Base-by-base conservation (phyloP, 2,329 filamentous ascomycete genomes). In the Amylocarpus encephaloides region DNA sequence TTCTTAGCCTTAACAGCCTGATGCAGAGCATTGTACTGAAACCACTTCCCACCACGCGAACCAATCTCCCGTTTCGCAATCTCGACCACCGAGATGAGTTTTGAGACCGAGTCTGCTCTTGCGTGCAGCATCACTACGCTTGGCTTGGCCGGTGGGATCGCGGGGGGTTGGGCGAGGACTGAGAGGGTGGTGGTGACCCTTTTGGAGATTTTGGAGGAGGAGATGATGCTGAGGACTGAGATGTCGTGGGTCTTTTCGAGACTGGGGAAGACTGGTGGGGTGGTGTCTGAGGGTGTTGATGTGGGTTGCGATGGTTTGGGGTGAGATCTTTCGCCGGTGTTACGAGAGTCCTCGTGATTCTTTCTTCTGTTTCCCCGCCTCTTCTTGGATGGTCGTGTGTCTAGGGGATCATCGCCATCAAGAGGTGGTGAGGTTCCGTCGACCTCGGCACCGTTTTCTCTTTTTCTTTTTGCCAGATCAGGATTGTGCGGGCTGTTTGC, bases 1-100 rank as follows among this genome's bases (percentile, higher is more conserved):
- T 38, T 49, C 19, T 34, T 26, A 43, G 59, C 58, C 13, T 62
- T 40, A 22, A 26, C 22, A 26, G 59, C 46, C 19, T 48, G 49
- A 35, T 60, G 59, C 19, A 70, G 47, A 22, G 48, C 54, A 49
- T 62, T 66, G 55, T 71, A 71, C 49, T 70, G 66, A 51, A 61
- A 71, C 67, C 67, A 71, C 43, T 68, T 57, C 52, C 68, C 70
- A 3, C 71, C 71, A 36, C 70, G 66, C 45, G 73, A 71, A 30
- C 61, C 68, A 46, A 85, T 67, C 42, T 80, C 70, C 35, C 76
- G 70, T 65, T 85, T 84, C 49, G 74, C 75, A 34, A 86, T 81
- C 66, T 89, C 85, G 40, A 75, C 74, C 41, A 88, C 76, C 3
- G 78, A 83, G 59, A 88, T 78, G 60, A 88, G 71, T 66, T 89